phyloP scores from a whole-genome alignment of 176 grass and related monocot genomes.

The Chloris gayana region DNA sequence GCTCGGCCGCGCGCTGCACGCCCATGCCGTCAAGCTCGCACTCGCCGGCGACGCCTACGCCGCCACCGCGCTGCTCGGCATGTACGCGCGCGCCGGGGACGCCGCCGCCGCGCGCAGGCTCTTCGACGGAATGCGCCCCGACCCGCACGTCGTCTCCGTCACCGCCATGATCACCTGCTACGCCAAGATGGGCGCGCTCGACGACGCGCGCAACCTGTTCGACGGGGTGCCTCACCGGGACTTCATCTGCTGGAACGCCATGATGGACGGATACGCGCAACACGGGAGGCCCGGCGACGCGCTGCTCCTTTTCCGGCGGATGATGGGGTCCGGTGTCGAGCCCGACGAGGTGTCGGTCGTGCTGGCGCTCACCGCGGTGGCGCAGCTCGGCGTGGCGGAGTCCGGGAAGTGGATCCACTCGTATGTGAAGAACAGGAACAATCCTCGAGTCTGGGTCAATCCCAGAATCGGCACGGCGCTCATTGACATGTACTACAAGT shows the following conservation, averaged over 20 bases:
- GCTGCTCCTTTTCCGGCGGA: slow-evolving; percentile 67
- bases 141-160: slow-evolving; percentile 63
- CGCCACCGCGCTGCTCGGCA: slow-evolving; percentile 79
- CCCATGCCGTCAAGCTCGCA: slow-evolving; percentile 68
- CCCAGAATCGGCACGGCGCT: slow-evolving; percentile 76
- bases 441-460: slow-evolving; percentile 44
- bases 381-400: slow-evolving; percentile 58
- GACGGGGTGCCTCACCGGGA: slow-evolving; percentile 60
- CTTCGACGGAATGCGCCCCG: slow-evolving; percentile 65
- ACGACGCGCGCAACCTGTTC: slow-evolving; percentile 64
- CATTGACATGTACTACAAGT: slow-evolving; percentile 96
- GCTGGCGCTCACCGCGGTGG: slow-evolving; percentile 62
- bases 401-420: slow-evolving; percentile 91
- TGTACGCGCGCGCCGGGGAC: slow-evolving; percentile 81
- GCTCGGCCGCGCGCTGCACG: slow-evolving; percentile 71
- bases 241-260: slow-evolving; percentile 89
- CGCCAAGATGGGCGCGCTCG: slow-evolving; percentile 61
- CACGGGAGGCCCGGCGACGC: slow-evolving; percentile 62
- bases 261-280: slow-evolving; percentile 93
- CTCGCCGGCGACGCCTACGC: slow-evolving; percentile 68
- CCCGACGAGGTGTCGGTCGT: slow-evolving; percentile 71
- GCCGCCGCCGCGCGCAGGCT: slow-evolving; percentile 63
- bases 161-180: slow-evolving; percentile 95
- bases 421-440: slow-evolving; percentile 59
- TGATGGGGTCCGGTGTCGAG: slow-evolving; percentile 52